A percentile compares a stretch with the other conserved stretches of the same genome.
phyloP scores from a whole-genome alignment of 345 rosid genomes.

The Noccaea bulbosa region DNA sequence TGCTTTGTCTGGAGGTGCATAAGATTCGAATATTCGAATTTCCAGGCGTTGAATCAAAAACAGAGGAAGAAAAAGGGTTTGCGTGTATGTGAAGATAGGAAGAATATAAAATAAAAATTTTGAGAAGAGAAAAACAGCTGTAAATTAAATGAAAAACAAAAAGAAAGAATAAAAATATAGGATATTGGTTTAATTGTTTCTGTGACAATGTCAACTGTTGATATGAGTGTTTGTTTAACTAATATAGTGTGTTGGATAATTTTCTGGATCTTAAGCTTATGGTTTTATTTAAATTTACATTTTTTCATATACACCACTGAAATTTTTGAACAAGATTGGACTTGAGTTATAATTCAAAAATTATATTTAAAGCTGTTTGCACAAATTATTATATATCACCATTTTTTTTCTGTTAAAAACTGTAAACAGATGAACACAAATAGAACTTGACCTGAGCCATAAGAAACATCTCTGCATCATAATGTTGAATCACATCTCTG shows the following conservation, averaged over 20 bases:
- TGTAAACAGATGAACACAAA: too few relatives aligned
- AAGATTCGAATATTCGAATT: conserved; percentile 25
- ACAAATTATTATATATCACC: too few relatives aligned
- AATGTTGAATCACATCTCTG: too few relatives aligned
- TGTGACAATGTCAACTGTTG: conserved; percentile 16
- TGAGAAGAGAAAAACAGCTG: background rate
- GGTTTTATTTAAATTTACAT: too few relatives aligned
- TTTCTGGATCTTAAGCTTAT: too few relatives aligned
- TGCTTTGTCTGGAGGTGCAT: conserved; percentile 40
- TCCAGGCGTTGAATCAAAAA: conserved; percentile 8
- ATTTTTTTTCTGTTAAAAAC: too few relatives aligned
- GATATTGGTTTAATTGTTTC: background rate
- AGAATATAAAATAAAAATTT: background rate
- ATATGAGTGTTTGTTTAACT: conserved; percentile 6
- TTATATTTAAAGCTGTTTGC: too few relatives aligned
- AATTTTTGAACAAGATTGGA: too few relatives aligned
- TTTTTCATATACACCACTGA: too few relatives aligned
- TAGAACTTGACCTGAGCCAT: too few relatives aligned
- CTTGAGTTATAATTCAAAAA: too few relatives aligned
- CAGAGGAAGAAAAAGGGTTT: background rate
- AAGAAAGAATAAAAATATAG: background rate
- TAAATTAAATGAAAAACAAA: background rate
- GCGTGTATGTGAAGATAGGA: conserved; percentile 15
- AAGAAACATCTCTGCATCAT: too few relatives aligned
- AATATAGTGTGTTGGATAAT: background rate